Conservation (phyloP, 1,139 yeast genomes). For the Citeromyces hawaiiensis region DNA sequence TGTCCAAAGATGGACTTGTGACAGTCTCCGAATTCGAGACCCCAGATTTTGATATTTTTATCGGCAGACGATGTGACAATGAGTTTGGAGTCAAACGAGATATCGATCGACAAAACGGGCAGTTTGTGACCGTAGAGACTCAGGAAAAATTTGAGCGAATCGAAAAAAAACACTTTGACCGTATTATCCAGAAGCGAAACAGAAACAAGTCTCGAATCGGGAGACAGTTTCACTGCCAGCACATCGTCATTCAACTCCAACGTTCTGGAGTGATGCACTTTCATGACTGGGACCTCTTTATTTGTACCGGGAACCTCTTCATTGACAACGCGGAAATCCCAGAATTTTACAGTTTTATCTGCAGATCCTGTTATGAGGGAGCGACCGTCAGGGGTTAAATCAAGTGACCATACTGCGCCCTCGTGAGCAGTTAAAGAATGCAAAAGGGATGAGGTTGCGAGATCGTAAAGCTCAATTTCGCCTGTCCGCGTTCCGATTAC, state of each 20-base stretch:
- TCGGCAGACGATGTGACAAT: slow-evolving; percentile 92
- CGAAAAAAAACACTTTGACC: slow-evolving; percentile 83
- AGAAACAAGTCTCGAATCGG: slow-evolving; percentile 67
- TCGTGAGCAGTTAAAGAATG: slow-evolving; percentile 70
- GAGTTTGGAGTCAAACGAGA: slow-evolving; percentile 76
- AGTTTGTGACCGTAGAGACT: slow-evolving; percentile 92
- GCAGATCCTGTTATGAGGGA: slow-evolving; percentile 86
- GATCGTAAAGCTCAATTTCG: slow-evolving; percentile 70
- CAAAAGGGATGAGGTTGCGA: slow-evolving; percentile 64
- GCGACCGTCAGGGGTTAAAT: slow-evolving; percentile 76
- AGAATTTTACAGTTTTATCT: slow-evolving; percentile 78
- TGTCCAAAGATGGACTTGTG: slow-evolving; percentile 94
- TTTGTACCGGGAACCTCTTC: slow-evolving; percentile 62
- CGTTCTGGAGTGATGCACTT: slow-evolving; percentile 62
- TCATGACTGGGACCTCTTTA: slow-evolving; percentile 37
- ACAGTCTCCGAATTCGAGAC: slow-evolving; percentile 96
- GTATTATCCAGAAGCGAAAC: slow-evolving; percentile 83
- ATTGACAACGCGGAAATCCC: slow-evolving; percentile 65
- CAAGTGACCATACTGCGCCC: slow-evolving; percentile 87
- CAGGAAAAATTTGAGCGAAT: slow-evolving; percentile 73
- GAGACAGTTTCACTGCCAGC: slow-evolving; percentile 68
- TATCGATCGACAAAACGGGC: slow-evolving; percentile 85
- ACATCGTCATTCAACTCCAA: slow-evolving; percentile 82
- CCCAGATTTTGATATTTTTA: slow-evolving; percentile 96
- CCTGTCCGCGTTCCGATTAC: slow-evolving; percentile 91